These are phyloP conservation scores for Melastoma candidum DNA, from an alignment of 441 rosid species.

Conservation along the genomic window DNA sequence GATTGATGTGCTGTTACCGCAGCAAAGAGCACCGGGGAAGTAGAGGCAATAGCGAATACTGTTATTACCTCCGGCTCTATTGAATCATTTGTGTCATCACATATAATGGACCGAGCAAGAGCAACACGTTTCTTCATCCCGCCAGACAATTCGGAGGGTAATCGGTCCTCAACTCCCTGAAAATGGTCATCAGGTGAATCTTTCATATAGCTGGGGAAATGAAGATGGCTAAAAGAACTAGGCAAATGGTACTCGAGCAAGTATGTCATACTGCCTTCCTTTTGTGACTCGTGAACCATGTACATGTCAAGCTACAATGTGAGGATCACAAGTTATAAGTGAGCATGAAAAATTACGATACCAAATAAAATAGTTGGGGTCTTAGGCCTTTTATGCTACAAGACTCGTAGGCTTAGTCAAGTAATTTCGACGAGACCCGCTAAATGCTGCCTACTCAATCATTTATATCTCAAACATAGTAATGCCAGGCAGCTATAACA, in stretches of 20 bases:
- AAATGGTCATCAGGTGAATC: constrained; percentile 4
- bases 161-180: constrained; percentile 88
- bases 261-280: no score
- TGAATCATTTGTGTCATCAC: constrained; percentile 64
- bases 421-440: no score
- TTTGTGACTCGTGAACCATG: no score
- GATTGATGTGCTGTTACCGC: not conserved
- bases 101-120: constrained; percentile 87
- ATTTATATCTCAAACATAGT: no score
- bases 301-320: not conserved
- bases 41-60: not conserved
- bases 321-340: not conserved
- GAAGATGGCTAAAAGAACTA: not conserved
- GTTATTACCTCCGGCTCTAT: constrained; percentile 83
- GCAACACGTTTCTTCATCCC: constrained; percentile 99
- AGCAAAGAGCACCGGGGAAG: not conserved
- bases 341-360: not conserved
- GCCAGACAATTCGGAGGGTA: constrained; percentile 94
- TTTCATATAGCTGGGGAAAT: not conserved
- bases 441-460: no score
- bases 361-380: no score
- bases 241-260: no score
- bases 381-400: no score
- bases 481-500: no score
- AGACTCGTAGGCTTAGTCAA: no score